phyloP scores from a whole-genome alignment of 1,139 yeast genomes.

The Saccharomyces hybrid region DNA sequence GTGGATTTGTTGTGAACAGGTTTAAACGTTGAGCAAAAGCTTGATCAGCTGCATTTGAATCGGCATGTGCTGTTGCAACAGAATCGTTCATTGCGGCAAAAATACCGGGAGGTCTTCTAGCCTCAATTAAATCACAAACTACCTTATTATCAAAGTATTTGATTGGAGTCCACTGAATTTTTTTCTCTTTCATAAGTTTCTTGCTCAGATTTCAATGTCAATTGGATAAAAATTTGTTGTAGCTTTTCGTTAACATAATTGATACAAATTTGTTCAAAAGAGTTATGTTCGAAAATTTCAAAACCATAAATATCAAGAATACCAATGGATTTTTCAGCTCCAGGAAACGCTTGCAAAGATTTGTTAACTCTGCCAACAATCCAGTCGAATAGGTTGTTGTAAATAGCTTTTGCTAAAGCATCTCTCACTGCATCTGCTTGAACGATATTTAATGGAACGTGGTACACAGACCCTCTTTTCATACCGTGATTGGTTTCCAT shows the following conservation, averaged over 20 bases:
- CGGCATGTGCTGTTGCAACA: conserved; percentile 97
- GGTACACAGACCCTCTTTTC: conserved; percentile 87
- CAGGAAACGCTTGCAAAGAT: conserved; percentile 48
- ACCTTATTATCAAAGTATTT: conserved; percentile 92
- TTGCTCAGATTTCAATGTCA: conserved; percentile 93
- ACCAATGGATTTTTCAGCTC: conserved; percentile 70
- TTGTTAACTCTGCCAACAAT: conserved; percentile 88
- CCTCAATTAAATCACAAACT: conserved; percentile 95
- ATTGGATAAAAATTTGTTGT: conserved; percentile 92
- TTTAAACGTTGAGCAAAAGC: conserved; percentile 89
- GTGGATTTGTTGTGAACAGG: conserved; percentile 73
- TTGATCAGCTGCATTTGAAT: conserved; percentile 93
- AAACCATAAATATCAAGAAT: conserved; percentile 97
- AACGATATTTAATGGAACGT: conserved; percentile 82
- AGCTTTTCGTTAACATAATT: conserved; percentile 94
- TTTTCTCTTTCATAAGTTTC: conserved; percentile 94
- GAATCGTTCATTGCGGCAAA: conserved; percentile 97
- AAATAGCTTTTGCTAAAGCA: conserved; percentile 91
- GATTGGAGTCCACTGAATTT: conserved; percentile 96
- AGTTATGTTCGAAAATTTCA: conserved; percentile 93
- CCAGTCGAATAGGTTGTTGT: conserved; percentile 93
- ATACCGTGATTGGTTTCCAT: conserved; percentile 86
- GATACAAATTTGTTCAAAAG: conserved; percentile 94
- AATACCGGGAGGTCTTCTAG: conserved; percentile 90
- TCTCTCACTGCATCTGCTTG: conserved; percentile 95